phyloP scores from a whole-genome alignment of 2,329 filamentous ascomycete genomes.

The Ophiostoma quercus region DNA sequence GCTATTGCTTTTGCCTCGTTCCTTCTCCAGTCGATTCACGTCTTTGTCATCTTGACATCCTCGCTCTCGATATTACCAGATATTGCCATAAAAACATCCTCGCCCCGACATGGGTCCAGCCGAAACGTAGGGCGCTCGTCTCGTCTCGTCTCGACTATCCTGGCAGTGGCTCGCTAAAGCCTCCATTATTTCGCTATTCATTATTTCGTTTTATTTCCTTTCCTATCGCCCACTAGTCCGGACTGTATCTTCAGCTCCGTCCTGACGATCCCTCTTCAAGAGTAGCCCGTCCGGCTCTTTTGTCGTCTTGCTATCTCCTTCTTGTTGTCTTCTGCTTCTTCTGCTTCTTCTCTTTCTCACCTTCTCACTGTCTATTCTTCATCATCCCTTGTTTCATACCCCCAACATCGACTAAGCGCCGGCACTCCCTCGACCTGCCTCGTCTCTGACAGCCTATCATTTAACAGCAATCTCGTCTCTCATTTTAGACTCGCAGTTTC shows the following conservation, averaged over 20 bases:
- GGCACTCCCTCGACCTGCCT: not conserved
- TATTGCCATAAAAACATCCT: not conserved
- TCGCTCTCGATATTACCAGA: no score
- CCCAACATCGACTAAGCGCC: constrained; percentile 1
- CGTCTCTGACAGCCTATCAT: constrained; percentile 7
- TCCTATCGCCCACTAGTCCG: not conserved
- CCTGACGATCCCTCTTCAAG: constrained; percentile 6
- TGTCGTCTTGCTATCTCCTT: not conserved
- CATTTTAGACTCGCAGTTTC: not conserved
- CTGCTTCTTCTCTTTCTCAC: not conserved
- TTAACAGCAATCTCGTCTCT: not conserved
- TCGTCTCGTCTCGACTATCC: constrained; percentile 11
- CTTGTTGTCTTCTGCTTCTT: not conserved
- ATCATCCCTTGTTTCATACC: constrained; percentile 2
- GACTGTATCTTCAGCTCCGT: constrained; percentile 12
- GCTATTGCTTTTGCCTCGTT: not conserved
- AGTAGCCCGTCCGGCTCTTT: not conserved
- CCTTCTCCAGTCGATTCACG: not conserved
- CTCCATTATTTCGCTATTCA: not conserved
- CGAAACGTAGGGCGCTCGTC: not conserved
- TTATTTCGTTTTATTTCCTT: constrained; percentile 1
- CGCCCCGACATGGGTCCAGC: not conserved
- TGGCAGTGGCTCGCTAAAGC: constrained; percentile 11
- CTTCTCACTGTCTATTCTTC: not conserved
- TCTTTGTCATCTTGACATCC: not conserved